phyloP scores from a whole-genome alignment of 495 filamentous ascomycete genomes.

The Neurospora africana region DNA sequence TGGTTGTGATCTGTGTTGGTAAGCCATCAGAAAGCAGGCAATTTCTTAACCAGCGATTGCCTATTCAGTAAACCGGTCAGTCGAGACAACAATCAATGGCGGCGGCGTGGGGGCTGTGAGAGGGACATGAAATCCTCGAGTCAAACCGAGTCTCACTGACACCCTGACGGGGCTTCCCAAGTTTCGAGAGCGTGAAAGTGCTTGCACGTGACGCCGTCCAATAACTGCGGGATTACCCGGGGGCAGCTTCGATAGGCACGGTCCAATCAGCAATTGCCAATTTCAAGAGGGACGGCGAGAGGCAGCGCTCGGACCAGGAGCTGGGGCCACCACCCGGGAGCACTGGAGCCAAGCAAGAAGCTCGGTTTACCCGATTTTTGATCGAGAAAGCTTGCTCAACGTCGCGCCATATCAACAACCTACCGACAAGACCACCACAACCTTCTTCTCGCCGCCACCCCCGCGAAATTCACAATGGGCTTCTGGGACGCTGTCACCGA shows the following conservation, averaged over 20 bases:
- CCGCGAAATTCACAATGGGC: conserved; percentile 34
- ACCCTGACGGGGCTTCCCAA: not conserved
- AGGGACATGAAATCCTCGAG: not conserved
- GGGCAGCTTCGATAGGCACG: conserved; percentile 4
- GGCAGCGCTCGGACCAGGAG: not conserved
- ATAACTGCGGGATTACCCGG: not conserved
- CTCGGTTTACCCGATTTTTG: conserved; percentile 24
- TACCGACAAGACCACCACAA: not conserved
- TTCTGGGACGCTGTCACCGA: conserved; percentile 46
- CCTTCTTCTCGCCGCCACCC: not conserved
- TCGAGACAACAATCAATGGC: not conserved
- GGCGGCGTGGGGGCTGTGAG: not conserved
- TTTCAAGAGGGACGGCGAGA: not conserved
- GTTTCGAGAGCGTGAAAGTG: not conserved
- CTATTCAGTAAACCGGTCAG: not conserved
- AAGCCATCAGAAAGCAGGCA: not conserved
- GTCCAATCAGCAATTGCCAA: not conserved
- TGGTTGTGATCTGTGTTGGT: not conserved
- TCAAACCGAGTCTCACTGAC: no score
- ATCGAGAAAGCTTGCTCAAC: conserved; percentile 17
- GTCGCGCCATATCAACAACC: conserved; percentile 18
- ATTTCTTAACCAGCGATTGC: not conserved
- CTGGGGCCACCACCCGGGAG: not conserved
- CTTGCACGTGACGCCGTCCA: not conserved
- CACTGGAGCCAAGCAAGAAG: not conserved